Base-by-base conservation (phyloP, 352 stramenopile species). In the Pythium phragmiticola region DNA sequence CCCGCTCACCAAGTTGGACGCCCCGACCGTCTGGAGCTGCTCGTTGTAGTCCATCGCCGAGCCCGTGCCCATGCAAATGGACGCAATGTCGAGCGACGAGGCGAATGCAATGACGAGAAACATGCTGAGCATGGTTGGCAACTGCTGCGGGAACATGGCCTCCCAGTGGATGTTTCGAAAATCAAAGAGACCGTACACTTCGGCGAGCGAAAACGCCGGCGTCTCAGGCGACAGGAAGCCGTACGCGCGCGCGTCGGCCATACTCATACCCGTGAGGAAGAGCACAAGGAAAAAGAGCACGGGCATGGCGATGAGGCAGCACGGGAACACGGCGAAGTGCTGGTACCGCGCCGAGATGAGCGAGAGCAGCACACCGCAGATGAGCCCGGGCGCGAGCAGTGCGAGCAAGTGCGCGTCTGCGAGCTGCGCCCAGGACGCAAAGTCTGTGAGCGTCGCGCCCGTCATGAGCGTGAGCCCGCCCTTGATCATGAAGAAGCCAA, bases 401-500 rank as follows among this genome's bases (percentile, higher is more conserved):
- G 93, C 54, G 28, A 97, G 55, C 33, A 72, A 71, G 5, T 87
- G 73, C 23, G 68, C 54, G 36, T 86, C 64, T 7, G 87, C 67
- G 2, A 98, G 59, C 42, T 85, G 70, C 13, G 13, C 46, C 89
- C 87, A 97, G 64, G 89, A 88, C 13, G 55, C 57, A 11, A 87
- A 67, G 16, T 73, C 78, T 50, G 86, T 89, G 57, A 98, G 84
- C 50, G 75, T 72, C 34, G 80, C 70, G 4, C 76, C 84, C 12
- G 95, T 96, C 69, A 90, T 95, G 16, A 98, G 68, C 6, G 85
- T 86, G 41, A 97, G 68, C 2, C 93, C 92, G 7, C 90, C 93
- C 68, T 97, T 88, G 34, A 97, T 60, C 78, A 96, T 97, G 68
- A 99, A 99, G 61, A 98, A 98, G 0, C 97, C 97, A 45, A 98